Evolutionary conservation across 192 early-diverging fungal species (phyloP).

Genomic region (Piromyces sp.): DNA sequence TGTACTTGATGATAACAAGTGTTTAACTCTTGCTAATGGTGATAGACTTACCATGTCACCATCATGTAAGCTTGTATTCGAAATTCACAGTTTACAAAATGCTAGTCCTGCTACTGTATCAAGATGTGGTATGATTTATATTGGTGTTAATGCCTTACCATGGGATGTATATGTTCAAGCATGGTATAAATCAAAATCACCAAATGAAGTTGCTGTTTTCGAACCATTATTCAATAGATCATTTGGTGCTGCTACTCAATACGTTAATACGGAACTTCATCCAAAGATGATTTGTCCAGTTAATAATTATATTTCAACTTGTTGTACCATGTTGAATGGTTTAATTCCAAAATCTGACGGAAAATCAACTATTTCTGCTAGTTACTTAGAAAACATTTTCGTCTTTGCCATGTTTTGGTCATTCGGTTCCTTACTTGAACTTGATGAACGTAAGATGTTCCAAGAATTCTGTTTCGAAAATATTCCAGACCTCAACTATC

Average conservation of each 20-base stretch:
- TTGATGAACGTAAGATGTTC: slow-evolving; percentile 45
- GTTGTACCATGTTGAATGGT: slow-evolving; percentile 26
- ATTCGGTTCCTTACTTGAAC: slow-evolving; percentile 34
- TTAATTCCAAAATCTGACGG: slow-evolving; percentile 41
- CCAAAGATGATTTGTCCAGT: slow-evolving; percentile 38
- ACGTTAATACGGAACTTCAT: slow-evolving; percentile 24
- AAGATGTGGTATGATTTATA: slow-evolving; percentile 51
- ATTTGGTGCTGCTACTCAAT: slow-evolving; percentile 21
- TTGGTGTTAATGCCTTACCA: slow-evolving; percentile 40
- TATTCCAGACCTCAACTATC: slow-evolving; percentile 31
- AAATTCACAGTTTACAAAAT: slow-evolving; percentile 39
- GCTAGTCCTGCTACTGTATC: slow-evolving; percentile 44
- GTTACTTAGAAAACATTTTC: slow-evolving; percentile 34
- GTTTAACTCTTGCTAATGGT: slow-evolving; percentile 44
- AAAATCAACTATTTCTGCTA: slow-evolving; percentile 22
- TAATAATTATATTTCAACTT: slow-evolving; percentile 27
- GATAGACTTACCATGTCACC: slow-evolving; percentile 45
- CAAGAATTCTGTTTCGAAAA: slow-evolving; percentile 30
- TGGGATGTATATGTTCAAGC: slow-evolving; percentile 47
- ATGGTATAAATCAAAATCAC: slow-evolving; percentile 34
- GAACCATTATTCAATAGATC: slow-evolving; percentile 30
- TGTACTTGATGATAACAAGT: slow-evolving; percentile 49
- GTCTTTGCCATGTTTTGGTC: slow-evolving; percentile 42
- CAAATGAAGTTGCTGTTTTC: slow-evolving; percentile 30
- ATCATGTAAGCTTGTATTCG: slow-evolving; percentile 42